phyloP scores from a whole-genome alignment of 2,329 filamentous ascomycete species.

The Trichophaea hybrida region DNA sequence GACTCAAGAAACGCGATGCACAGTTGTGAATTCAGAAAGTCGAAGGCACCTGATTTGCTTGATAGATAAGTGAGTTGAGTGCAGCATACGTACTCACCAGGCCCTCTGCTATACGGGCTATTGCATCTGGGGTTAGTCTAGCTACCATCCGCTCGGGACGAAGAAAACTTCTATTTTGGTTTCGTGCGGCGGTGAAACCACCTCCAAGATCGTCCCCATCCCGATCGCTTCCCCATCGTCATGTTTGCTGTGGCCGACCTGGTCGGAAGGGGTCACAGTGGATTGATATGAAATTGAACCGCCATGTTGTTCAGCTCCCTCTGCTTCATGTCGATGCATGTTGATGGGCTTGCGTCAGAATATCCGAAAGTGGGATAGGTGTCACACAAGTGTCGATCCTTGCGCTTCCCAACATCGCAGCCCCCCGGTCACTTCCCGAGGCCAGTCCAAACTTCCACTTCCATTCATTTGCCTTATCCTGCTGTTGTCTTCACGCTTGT shows the following conservation, averaged over 20 bases:
- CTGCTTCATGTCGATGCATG: neutral
- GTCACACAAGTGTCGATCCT: neutral
- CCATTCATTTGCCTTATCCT: neutral
- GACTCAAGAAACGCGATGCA: too few relatives aligned
- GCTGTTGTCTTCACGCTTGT: neutral
- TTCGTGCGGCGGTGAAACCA: too few relatives aligned
- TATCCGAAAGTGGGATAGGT: neutral
- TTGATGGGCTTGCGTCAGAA: neutral
- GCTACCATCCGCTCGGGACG: neutral
- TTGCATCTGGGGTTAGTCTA: neutral
- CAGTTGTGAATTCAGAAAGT: too few relatives aligned
- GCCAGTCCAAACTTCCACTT: too few relatives aligned
- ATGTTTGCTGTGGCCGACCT: too few relatives aligned
- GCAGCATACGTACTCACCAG: neutral
- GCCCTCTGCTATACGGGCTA: neutral
- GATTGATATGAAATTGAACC: too few relatives aligned
- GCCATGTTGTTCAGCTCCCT: neutral
- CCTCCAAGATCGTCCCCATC: too few relatives aligned
- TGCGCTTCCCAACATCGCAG: neutral
- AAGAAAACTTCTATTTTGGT: neutral
- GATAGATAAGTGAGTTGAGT: too few relatives aligned
- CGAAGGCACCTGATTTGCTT: too few relatives aligned
- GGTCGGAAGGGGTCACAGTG: too few relatives aligned
- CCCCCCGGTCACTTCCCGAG: too few relatives aligned
- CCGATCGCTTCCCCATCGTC: too few relatives aligned